These are phyloP conservation scores for Bipolaris bicolor DNA, from an alignment of 2,329 filamentous ascomycete genomes.

Conservation along the genomic window DNA sequence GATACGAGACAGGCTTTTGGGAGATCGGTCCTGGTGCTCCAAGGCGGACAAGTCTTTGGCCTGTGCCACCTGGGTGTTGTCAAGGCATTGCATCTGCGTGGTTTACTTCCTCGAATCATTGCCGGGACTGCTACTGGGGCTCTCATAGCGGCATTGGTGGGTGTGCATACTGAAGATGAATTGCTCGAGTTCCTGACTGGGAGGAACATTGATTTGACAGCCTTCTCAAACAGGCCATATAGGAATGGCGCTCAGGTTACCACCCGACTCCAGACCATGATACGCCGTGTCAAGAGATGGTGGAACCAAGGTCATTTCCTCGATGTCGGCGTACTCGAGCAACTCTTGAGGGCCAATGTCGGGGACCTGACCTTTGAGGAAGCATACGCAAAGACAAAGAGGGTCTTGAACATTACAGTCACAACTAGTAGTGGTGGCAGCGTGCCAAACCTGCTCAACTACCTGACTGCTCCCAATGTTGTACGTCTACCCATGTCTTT, in stretches of 20 bases:
- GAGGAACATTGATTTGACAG: conserved; percentile 80
- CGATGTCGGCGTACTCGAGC: conserved; percentile 79
- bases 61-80: conserved; percentile 90
- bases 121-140: conserved; percentile 90
- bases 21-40: conserved; percentile 80
- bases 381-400: conserved; percentile 82
- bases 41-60: conserved; percentile 90
- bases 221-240: conserved; percentile 64
- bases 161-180: conserved; percentile 85
- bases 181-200: conserved; percentile 77
- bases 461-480: conserved; percentile 90
- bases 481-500: conserved; percentile 59
- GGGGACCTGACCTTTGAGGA: conserved; percentile 93
- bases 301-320: conserved; percentile 80
- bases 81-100: conserved; percentile 80
- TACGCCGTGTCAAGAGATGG: conserved; percentile 72
- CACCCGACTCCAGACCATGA: conserved; percentile 61
- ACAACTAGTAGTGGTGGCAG: conserved; percentile 75
- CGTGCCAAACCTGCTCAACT: conserved; percentile 85
- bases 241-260: conserved; percentile 35
- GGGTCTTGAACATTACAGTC: conserved; percentile 90
- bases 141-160: conserved; percentile 85
- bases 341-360: conserved; percentile 83
- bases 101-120: conserved; percentile 85
- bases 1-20: conserved; percentile 90